Base-by-base conservation (phyloP, 2,329 filamentous ascomycete species). In the Monascus ruber region DNA sequence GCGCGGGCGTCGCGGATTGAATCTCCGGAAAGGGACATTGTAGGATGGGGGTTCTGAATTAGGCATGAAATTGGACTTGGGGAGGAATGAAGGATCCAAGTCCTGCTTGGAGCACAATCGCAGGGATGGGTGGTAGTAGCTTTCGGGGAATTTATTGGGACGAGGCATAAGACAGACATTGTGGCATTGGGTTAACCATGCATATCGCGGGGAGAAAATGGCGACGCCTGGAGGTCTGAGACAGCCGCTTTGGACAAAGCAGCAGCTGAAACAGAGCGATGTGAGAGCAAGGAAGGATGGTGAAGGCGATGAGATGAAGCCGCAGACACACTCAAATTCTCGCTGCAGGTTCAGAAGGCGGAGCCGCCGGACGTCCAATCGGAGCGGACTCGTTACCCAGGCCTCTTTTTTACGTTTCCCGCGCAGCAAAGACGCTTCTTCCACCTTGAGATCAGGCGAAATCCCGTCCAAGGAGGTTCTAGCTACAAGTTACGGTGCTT, bases 151-250 rank as follows among this genome's bases (percentile, higher is more conserved):
- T 63, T 65, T 66, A 64, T 68, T 69, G 66, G 72, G 59, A 65
- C 71, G 65, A 73, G 73, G 76, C 77, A 81, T 81, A 74, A 73
- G 65, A 59, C 66, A 66, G 63, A 70, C 77, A 81, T 80, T 51
- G 68, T 77, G 73, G 64, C 62, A 64, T 60, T 48, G 45, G 51
- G 43, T 56, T 48, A 59, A 47, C 53, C 51, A 47, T 54, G 52
- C 55, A 59, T 59, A 44, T 58, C 55, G 31, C 31, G 24, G n/a
- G 7, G 24, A 33, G 6, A 33, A 11, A 33, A 11, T 33, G 31
- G 24, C 11, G 26, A 33, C 10, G 26, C 32, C 38, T 37, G 28
- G 5, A 10, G 11, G 27, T 26, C 28, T 29, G 11, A 35, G 26
- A 44, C 43, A 44, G 38, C 45, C 36, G 36, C 40, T 44, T 43